Evolutionary conservation across 495 filamentous ascomycete genomes (phyloP), one percentile per base, ranked within the genome.

Genomic region (Penicillium lividum): DNA sequence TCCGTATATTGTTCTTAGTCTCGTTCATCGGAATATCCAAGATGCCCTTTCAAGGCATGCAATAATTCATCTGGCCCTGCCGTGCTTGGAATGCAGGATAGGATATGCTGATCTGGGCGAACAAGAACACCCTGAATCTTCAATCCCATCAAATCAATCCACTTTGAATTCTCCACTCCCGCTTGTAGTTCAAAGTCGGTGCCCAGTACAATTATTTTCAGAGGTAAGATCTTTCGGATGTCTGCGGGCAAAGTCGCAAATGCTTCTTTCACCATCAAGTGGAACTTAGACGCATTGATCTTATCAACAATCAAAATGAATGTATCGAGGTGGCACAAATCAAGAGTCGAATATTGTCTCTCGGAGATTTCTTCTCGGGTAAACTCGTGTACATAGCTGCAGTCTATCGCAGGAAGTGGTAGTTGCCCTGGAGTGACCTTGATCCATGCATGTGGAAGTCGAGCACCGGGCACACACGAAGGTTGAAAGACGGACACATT

Each of bases 61-160:
- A 59, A 16, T 4, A 68, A 25, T 16, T 50, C 52, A 11, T 43
- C 46, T 11, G 51, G 2, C 16, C 46, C 49, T 4, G 38, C 34
- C 2, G 55, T 11, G 25, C 4, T 40, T 15, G 57, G 28, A 47
- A 67, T 52, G 9, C 50, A 62, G 18, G 54, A 13, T 57, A 73
- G 51, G 34, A 76, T 73, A 60, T 76, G 73, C 51, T 76, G 73
- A 53, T 76, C 72, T 7, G 70, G 71, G 15, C 68, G 59, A 13
- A 76, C 57, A n/a, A 76, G 28, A 2, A 66, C 53, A 6, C 61
- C 71, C n/a, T 56, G 65, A 18, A 56, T 33, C 4, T 54, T 51
- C 25, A 72, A 46, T 40, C 48, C 30, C 62, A 65, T 63, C 7
- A 66, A 42, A 29, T 51, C 46, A 7, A 63, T 13, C 68, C 66